Evolutionary conservation across 345 rosid genomes (phyloP).

Genomic region (Citrus mangshanensis): DNA sequence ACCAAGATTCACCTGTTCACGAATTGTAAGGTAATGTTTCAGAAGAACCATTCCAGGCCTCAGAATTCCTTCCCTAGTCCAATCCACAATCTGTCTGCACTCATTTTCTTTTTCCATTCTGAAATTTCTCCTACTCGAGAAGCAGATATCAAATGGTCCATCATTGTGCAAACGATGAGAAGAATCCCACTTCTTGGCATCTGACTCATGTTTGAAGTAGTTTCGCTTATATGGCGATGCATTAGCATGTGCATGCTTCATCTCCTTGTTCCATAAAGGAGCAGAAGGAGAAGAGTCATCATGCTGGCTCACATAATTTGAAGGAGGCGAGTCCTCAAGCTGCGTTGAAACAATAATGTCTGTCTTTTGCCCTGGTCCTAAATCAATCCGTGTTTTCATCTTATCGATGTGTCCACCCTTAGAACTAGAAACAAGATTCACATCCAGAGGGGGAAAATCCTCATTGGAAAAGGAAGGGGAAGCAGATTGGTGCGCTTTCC

Average conservation of each 20-base stretch:
- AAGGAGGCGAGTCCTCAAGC: neutral
- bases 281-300: neutral
- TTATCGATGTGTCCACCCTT: neutral
- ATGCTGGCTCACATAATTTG: neutral
- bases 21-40: conserved; percentile 29
- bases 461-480: neutral
- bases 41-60: conserved; percentile 63
- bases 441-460: neutral
- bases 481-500: neutral
- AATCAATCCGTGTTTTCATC: conserved; percentile 19
- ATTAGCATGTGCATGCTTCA: neutral
- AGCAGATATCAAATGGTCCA: conserved; percentile 34
- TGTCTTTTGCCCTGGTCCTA: neutral
- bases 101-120: neutral
- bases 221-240: conserved; percentile 2
- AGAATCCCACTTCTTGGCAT: neutral
- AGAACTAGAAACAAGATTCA: neutral
- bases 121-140: conserved; percentile 1
- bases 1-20: conserved; percentile 34
- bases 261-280: conserved; percentile 8
- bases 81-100: neutral
- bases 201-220: neutral
- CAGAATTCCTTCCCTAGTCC: conserved; percentile 16
- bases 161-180: neutral
- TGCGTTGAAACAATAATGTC: neutral